These are phyloP conservation scores for Elsinoe australis DNA, from an alignment of 2,329 filamentous ascomycete genomes.

Conservation along the genomic window DNA sequence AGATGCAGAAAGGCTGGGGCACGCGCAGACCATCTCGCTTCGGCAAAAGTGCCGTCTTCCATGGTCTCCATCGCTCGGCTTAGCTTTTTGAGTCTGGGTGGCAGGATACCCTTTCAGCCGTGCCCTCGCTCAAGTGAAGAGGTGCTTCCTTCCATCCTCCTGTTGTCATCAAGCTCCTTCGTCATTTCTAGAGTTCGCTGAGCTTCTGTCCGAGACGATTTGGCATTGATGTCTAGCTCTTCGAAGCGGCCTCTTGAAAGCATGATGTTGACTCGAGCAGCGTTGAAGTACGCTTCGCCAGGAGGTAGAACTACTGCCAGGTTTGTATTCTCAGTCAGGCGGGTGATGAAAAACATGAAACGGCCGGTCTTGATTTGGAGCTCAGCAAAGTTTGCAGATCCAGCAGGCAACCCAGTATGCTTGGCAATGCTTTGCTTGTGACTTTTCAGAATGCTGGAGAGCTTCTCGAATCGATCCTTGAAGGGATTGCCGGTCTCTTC, in stretches of 20 bases:
- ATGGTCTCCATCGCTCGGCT: too few species aligned
- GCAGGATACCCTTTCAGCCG: too few species aligned
- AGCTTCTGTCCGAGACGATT: slow-evolving; percentile 10
- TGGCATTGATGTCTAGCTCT: slow-evolving; percentile 44
- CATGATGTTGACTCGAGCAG: slow-evolving; percentile 81
- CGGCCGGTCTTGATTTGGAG: slow-evolving; percentile 71
- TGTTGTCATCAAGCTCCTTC: too few species aligned
- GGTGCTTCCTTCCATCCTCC: too few species aligned
- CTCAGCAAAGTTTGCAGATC: slow-evolving; percentile 70
- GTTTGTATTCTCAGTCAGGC: slow-evolving; percentile 96
- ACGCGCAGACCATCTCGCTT: too few species aligned
- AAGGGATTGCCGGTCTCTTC: slow-evolving; percentile 71
- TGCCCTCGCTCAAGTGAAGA: too few species aligned
- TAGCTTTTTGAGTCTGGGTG: too few species aligned
- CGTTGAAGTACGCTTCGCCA: slow-evolving; percentile 84
- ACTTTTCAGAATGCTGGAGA: slow-evolving; percentile 96
- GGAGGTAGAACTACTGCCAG: slow-evolving; percentile 86
- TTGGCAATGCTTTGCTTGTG: slow-evolving; percentile 78
- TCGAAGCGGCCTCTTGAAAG: slow-evolving; percentile 76
- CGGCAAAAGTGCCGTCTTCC: too few species aligned
- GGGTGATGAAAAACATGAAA: slow-evolving; percentile 91
- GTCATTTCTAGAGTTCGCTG: neutral
- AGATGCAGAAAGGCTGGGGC: too few species aligned
- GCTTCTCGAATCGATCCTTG: slow-evolving; percentile 84
- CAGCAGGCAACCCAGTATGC: slow-evolving; percentile 72